Evolutionary conservation across 768 basidiomycete species (phyloP), one percentile per base, ranked within the genome.

Genomic region (Tephrocybe sp.): DNA sequence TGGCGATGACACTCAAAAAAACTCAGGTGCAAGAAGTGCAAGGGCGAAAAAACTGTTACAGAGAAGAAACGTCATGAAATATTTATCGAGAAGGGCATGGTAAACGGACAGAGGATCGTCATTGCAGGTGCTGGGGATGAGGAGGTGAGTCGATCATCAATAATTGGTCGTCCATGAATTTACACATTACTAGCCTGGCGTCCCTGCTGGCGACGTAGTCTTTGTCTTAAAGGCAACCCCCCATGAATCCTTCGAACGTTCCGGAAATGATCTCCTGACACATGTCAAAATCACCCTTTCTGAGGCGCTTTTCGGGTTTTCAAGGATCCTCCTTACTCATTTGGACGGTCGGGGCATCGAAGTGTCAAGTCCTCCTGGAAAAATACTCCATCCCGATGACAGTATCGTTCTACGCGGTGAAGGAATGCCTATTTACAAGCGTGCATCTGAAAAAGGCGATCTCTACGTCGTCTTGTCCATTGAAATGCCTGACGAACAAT

Each of bases 301-400:
- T 9, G 96, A 99, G 69, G 91, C 94, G 3, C 79, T 98, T 9
- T 79, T 97, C 45, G 96, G 96, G n/a, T 95, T 99, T 71, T 89
- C 86, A 39, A 83, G 96, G 22, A 86, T 98, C 54, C 70, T 97
- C 19, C 72, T 99, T 49, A 89, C 86, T 6, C 96, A 99, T 65
- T 76, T 99, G 25, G 96, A 99, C 62, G 94, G 94, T 9, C 83
- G 93, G 12, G 93, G 93, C n/a, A 77, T 98, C 44, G 83, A 82
- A 30, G 80, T 97, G 11, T 70, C 82, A 0, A 86, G 82, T 56
- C 89, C 89, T 4, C 75, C 80, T 1, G 83, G 86, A 7, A 88
- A 86, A 64, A 81, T 94, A 24, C 79, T 95, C 61, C 82, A 83
- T 53, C 77, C 84, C 3, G 83, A 84, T 9, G 83, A 87, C 55